These are phyloP conservation scores for Ramularia endophylla DNA, from an alignment of 2,329 filamentous ascomycete genomes.

Conservation along the genomic window DNA sequence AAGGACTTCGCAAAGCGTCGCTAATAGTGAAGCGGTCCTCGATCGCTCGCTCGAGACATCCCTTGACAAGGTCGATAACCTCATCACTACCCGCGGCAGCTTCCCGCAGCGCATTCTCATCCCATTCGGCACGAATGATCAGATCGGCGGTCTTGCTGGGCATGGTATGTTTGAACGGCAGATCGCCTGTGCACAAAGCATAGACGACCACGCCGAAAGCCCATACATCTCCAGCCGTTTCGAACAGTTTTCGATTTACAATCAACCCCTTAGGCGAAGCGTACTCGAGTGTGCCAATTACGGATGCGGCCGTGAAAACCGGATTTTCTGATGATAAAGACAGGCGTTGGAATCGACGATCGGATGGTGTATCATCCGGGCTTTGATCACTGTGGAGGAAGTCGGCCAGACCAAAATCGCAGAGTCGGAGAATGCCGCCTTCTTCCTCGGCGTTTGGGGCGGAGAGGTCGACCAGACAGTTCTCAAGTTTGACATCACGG, in stretches of 20 bases:
- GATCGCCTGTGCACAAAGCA: slow-evolving; percentile 53
- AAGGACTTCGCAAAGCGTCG: slow-evolving; percentile 50
- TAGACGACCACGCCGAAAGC: slow-evolving; percentile 60
- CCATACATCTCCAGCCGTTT: slow-evolving; percentile 60
- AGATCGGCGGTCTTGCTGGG: slow-evolving; percentile 53
- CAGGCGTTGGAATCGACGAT: slow-evolving; percentile 10
- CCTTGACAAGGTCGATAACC: slow-evolving; percentile 51
- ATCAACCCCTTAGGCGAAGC: slow-evolving; percentile 46
- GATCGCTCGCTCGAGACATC: slow-evolving; percentile 54
- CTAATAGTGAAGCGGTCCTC: slow-evolving; percentile 52
- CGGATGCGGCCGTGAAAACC: slow-evolving; percentile 31
- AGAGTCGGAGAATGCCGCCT: slow-evolving; percentile 55
- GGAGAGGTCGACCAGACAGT: slow-evolving; percentile 57
- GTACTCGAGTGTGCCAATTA: slow-evolving; percentile 56
- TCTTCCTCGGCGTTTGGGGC: slow-evolving; percentile 41
- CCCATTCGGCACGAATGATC: slow-evolving; percentile 56
- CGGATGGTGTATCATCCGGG: slow-evolving; percentile 5
- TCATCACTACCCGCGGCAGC: slow-evolving; percentile 39
- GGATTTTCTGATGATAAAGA: slow-evolving; percentile 16
- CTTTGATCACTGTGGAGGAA: slow-evolving; percentile 52
- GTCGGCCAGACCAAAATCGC: slow-evolving; percentile 65
- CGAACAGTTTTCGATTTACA: slow-evolving; percentile 37
- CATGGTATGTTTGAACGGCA: slow-evolving; percentile 58
- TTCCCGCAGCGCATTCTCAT: slow-evolving; percentile 44
- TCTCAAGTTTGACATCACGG: slow-evolving; percentile 64